These are phyloP conservation scores for Brassica carinata DNA, from an alignment of 345 rosid species.

Conservation along the genomic window DNA sequence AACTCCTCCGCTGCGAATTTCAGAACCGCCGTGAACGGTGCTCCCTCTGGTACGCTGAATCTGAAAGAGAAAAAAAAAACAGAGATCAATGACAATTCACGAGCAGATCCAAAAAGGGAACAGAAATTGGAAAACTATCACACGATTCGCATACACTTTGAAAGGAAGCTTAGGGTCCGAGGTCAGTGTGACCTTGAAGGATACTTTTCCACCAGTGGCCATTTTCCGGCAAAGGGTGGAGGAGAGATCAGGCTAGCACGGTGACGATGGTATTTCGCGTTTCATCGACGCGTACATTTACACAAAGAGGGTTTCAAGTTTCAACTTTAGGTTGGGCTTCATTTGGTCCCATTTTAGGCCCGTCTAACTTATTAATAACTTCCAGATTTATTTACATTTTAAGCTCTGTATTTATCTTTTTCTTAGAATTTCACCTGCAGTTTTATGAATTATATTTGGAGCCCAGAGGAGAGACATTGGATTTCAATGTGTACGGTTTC, in stretches of 20 bases:
- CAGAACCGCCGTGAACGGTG: conserved; percentile 95
- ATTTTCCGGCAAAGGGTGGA: conserved; percentile 39
- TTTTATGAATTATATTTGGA: too few relatives aligned
- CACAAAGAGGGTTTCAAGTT: background rate
- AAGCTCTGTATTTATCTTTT: too few relatives aligned
- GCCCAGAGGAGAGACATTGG: background rate
- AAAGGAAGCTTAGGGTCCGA: conserved; percentile 99
- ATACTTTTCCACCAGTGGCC: conserved; percentile 88
- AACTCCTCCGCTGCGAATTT: conserved; percentile 97
- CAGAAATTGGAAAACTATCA: too few relatives aligned
- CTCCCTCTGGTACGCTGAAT: conserved; percentile 96
- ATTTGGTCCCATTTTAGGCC: conserved; percentile 10
- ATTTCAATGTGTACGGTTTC: background rate
- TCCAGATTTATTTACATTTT: too few relatives aligned
- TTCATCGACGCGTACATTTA: conserved; percentile 15
- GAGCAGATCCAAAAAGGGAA: too few relatives aligned
- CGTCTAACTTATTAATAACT: too few relatives aligned
- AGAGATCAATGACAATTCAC: conserved; percentile 15
- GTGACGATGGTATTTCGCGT: conserved; percentile 17
- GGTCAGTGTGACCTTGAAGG: conserved; percentile 93
- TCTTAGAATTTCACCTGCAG: too few relatives aligned
- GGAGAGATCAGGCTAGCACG: conserved; percentile 3
- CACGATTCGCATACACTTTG: too few relatives aligned
- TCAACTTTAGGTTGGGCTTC: background rate
- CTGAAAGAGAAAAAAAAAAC: too few relatives aligned